These are phyloP conservation scores for Monosporascus cannonballus DNA, from an alignment of 2,329 filamentous ascomycete species.

Conservation along the genomic window DNA sequence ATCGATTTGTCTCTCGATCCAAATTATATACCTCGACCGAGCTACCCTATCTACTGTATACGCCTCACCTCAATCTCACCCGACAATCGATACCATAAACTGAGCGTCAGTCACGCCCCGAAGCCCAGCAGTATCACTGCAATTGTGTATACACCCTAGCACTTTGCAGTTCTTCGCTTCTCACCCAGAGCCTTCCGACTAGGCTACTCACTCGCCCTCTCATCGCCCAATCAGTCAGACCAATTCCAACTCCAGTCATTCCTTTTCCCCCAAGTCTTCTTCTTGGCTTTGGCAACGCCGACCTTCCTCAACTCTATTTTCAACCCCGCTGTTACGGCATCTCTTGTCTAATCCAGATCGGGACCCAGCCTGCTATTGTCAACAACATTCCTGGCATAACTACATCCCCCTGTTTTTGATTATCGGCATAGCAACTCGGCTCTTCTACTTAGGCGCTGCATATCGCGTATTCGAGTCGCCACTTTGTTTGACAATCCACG, in stretches of 20 bases:
- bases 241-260: not conserved
- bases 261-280: not conserved
- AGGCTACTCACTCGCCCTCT: not conserved
- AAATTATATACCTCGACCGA: not conserved
- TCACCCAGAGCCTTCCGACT: not conserved
- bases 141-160: not conserved
- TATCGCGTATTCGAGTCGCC: constrained; percentile 3
- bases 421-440: not conserved
- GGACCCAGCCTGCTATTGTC: not conserved
- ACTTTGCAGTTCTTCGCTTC: not conserved
- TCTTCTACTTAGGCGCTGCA: not conserved
- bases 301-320: not conserved
- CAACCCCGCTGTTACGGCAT: not conserved
- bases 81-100: not conserved
- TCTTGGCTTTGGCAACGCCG: not conserved
- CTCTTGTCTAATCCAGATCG: not conserved
- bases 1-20: not conserved
- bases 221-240: not conserved
- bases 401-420: not conserved
- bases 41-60: not conserved
- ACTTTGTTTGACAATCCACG: constrained; percentile 6
- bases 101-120: not conserved
- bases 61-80: not conserved
- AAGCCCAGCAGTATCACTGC: not conserved
- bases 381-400: not conserved